Evolutionary conservation across 2,329 filamentous ascomycete species (phyloP), one percentile per base, ranked within the genome.

Genomic region (Pezicula neosporulosa): DNA sequence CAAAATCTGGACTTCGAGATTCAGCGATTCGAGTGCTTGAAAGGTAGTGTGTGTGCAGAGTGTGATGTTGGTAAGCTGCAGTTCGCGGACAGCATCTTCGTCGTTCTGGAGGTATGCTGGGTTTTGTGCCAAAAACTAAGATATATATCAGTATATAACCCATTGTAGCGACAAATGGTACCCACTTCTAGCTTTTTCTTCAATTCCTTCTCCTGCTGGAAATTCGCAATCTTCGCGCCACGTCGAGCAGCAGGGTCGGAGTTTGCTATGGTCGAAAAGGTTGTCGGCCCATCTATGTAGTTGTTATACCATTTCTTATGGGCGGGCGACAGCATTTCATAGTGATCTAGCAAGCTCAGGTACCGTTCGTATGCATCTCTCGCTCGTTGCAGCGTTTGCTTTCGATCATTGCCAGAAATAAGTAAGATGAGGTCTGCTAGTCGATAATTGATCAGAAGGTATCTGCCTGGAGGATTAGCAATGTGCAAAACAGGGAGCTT

Each of bases 191-290:
- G 76, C 68, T 87, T 92, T 58, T 84, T 78, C 70, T 90, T 91
- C 53, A 99, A 71, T 56, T 87, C 84, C 68, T 94, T 96, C 69
- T 97, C 94, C 47, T 89, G 82, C 62, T 83, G 85, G 71, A 91
- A 97, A 54, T 88, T 84, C 42, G 83, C 80, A 60, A 99, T 96
- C 72, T 97, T 99, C 44, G 85, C 83, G 51, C 92, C 86, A 59
- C 94, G 80, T 55, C 87, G 81, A 28, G 83, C 81, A 18, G 85
- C 81, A 4, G 89, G 81, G 69, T 89, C 67, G 21, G 74, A 77
- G 8, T 79, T 79, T 16, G 83, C 80, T 16, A 87, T 83, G 3
- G 89, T 85, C 44, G 85, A 85, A 68, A 97, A 97, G 1, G 73
- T 72, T n/a, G 76, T 73, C 3, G 86, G 86, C 21, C 85, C 80